Evolutionary conservation across 495 filamentous ascomycete species (phyloP), one percentile per base, ranked within the genome.

Genomic region (Oidiodendron maius): DNA sequence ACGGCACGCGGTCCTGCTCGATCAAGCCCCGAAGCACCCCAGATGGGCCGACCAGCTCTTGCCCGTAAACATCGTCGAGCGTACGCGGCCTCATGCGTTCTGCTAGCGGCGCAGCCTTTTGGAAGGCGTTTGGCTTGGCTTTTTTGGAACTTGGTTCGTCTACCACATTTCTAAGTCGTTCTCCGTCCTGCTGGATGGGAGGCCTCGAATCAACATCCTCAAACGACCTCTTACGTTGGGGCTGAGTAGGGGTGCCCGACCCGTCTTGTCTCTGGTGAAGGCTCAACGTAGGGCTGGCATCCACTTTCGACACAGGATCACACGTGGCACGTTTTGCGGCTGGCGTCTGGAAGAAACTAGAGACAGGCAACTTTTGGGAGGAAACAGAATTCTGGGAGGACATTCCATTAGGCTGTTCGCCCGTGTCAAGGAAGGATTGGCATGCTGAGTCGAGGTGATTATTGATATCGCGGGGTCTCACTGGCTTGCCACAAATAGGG

Each of bases 11-110:
- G 55, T 91, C 85, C 55, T 84, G 76, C 62, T 96, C 87, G 57
- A 98, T 91, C 34, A 98, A 71, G n/a, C 88, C 82, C 9, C 91
- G 84, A 8, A 98, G 74, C 8, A 96, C 80, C 2, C 93, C 93
- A 25, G 80, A 64, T 0, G 82, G 79, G 6, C 91, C 91, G 5
- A 97, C 91, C 13, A 97, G 76, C 39, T 95, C 88, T 67, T 98
- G 93, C 5, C 93, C 93, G 49, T 78, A 87, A 8, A 97, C 83
- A 20, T 96, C 87, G 51, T 95, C 86, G 0, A 98, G 77, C 2
- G 71, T 82, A 41, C 71, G 75, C 2, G 93, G 93, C 3, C 93
- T 85, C 89, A 97, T 95, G 11, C 89, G 86, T 63, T 98, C 93
- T 12, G 93, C 89, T 2, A 98, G 72, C 2, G 93, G 93, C 4